A percentile compares a stretch with the other conserved stretches of the same genome.
Conservation (phyloP, 192 early-diverging fungal genomes). For the Phycomyces blakesleeanus region DNA sequence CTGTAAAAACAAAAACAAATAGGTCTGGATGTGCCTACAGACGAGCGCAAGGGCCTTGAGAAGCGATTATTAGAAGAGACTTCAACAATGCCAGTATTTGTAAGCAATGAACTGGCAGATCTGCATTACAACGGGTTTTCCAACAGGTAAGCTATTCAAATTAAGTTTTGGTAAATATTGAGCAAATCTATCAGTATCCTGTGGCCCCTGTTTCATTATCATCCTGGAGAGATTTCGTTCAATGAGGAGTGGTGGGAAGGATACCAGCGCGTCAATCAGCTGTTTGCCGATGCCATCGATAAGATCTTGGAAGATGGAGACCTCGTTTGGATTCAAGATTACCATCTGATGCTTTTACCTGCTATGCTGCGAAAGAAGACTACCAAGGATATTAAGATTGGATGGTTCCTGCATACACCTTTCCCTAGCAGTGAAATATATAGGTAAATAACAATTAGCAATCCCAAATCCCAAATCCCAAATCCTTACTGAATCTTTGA, state of each 20-base stretch:
- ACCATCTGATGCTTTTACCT: slow-evolving; percentile 97
- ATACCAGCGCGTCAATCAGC: slow-evolving; percentile 86
- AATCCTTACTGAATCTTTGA: background rate
- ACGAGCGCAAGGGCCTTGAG: slow-evolving; percentile 69
- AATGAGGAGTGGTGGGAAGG: slow-evolving; percentile 92
- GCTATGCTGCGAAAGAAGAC: slow-evolving; percentile 72
- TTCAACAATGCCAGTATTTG: slow-evolving; percentile 90
- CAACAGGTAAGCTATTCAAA: slow-evolving; percentile 53
- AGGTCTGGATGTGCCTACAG: slow-evolving; percentile 81
- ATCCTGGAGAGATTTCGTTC: slow-evolving; percentile 97
- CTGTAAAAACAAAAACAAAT: no score
- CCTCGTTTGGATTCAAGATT: slow-evolving; percentile 92
- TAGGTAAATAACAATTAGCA: slow-evolving; percentile 52
- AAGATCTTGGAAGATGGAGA: slow-evolving; percentile 86
- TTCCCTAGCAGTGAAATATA: slow-evolving; percentile 97
- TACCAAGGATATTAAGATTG: slow-evolving; percentile 84
- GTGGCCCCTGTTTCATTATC: slow-evolving; percentile 99
- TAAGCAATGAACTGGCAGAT: slow-evolving; percentile 90
- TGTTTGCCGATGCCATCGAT: slow-evolving; percentile 91
- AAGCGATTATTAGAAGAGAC: slow-evolving; percentile 71
- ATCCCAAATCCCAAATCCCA: background rate
- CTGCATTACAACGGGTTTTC: slow-evolving; percentile 98
- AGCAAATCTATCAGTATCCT: slow-evolving; percentile 65
- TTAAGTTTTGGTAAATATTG: background rate
- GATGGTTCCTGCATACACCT: slow-evolving; percentile 98